Evolutionary conservation across 169 alveolate species (phyloP).

Genomic region (Hammondia hammondi): DNA sequence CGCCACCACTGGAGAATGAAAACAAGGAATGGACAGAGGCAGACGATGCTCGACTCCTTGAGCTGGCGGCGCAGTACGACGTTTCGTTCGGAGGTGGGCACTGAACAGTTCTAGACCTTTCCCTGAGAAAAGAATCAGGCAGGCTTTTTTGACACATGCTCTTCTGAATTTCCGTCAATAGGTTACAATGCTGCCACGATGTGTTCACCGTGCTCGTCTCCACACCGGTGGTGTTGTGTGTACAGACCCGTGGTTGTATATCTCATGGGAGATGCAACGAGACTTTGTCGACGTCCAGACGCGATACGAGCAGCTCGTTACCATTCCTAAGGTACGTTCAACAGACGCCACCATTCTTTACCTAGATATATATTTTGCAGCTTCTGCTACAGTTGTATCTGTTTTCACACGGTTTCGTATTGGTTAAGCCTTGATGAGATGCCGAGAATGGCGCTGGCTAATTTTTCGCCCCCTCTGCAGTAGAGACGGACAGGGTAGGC

Average conservation of each 20-base stretch:
- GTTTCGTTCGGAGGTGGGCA: constrained; percentile 81
- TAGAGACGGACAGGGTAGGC: too few species aligned
- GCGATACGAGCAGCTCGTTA: constrained; percentile 77
- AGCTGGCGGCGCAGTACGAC: constrained; percentile 84
- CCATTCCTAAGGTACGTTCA: constrained; percentile 75
- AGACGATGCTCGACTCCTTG: constrained; percentile 79
- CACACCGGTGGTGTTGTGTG: neutral
- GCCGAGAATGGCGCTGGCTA: too few species aligned
- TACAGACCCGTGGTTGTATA: constrained; percentile 87
- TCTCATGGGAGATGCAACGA: constrained; percentile 90
- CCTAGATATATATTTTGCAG: too few species aligned
- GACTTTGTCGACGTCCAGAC: constrained; percentile 84
- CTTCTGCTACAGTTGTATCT: too few species aligned
- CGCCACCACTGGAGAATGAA: constrained; percentile 83
- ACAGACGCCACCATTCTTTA: neutral
- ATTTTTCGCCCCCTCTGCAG: too few species aligned
- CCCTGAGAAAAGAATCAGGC: too few species aligned
- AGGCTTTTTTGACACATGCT: too few species aligned
- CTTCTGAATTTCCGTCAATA: too few species aligned
- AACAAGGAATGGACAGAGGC: constrained; percentile 85
- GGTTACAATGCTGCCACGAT: neutral
- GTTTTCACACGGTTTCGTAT: too few species aligned
- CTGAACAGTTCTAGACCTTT: too few species aligned
- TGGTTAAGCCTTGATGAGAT: too few species aligned
- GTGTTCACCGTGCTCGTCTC: neutral